Base-by-base conservation (phyloP, 2,329 filamentous ascomycete genomes). In the Neoscytalidium dimidiatum region DNA sequence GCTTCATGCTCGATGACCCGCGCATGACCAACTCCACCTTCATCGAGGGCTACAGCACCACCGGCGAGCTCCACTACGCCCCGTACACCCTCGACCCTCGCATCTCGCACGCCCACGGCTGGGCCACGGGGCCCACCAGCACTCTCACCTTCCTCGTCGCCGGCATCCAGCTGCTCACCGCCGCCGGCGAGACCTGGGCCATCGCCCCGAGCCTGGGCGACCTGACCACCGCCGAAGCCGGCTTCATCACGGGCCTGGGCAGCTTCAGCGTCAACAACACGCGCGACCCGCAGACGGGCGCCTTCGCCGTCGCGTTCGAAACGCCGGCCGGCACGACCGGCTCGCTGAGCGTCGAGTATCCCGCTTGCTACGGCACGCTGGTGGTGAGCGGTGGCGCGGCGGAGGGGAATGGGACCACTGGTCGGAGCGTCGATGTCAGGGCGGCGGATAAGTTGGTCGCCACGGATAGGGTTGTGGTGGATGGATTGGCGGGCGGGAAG, bases 1-100 rank as follows among this genome's bases (percentile, higher is more conserved):
- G 86, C 9, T 87, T 85, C 84, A 88, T 88, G 68, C 75, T 87
- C 17, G 78, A 82, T 66, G 82, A 87, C 65, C 80, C 82, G 1
- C 83, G 85, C 67, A 85, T 85, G 21, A 88, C 86, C 0, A 78
- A 83, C 64, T 84, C 81, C 46, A 88, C 87, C 0, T 81, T 85
- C 26, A 81, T 88, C 29, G 87, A 89, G 72, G 86, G 86, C 0
- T 88, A 87, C 66, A 77, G 85, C 1, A 73, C 72, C 0, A 81
- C 88, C 67, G 85, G 85, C 79, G 85, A 2, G 79, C 77, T 46
- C 76, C 81, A 58, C 53, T 82, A 85, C 62, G 77, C 77, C 1
- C 77, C 74, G 2, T 81, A 81, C 66, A 49, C 4, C 28, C 58
- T 58, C 51, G 78, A 74, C 1, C 72, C 72, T 0, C 80, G 77